Base-by-base conservation (phyloP, 2,329 filamentous ascomycete species). In the Aciculosporium take region DNA sequence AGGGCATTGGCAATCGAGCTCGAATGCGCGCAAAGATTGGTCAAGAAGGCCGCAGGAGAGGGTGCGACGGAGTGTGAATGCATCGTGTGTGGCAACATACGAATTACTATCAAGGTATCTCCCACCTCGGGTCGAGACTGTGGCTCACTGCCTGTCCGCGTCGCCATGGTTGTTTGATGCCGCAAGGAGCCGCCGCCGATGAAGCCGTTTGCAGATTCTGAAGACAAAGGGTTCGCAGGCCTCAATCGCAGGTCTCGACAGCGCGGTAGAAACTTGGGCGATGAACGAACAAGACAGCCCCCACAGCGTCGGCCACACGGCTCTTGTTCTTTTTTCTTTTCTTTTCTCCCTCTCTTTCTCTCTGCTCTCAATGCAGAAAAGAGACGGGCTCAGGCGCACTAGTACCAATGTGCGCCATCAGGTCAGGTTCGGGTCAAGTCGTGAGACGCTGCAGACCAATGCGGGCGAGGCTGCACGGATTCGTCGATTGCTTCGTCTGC, bases 101-200 rank as follows among this genome's bases (percentile, higher is more conserved):
- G 80, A 53, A 84, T 80, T 51, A 84, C 80, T 49, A 84, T 59
- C 51, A 84, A 64, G 42, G 77, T 72, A 53, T 83, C 78, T 58
- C 80, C 80, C 48, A 74, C 66, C 23, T 78, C 74, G 53, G 75
- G 77, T 58, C 65, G 69, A 47, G 56, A 48, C 38, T 55, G 59
- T 41, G 55, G 51, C 40, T 63, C 59, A 43, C 49, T 55, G 39
- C 58, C 51, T 43, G 50, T 51, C 54, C 59, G 62, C 45, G 65
- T 59, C 51, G 68, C 66, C 69, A 69, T 68, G 48, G 25, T 37
- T n/a, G 24, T 20, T 29, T 21, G 29, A 21, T 18, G 30, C 25
- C n/a, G 25, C 23, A n/a, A 33, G 15, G 7, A 17, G 23, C 25
- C 23, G 18, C 13, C 30, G 29, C 13, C 6, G 13, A 34, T n/a